Conservation (phyloP, 140 eudicot genomes). For the Oenanthe javanica region DNA sequence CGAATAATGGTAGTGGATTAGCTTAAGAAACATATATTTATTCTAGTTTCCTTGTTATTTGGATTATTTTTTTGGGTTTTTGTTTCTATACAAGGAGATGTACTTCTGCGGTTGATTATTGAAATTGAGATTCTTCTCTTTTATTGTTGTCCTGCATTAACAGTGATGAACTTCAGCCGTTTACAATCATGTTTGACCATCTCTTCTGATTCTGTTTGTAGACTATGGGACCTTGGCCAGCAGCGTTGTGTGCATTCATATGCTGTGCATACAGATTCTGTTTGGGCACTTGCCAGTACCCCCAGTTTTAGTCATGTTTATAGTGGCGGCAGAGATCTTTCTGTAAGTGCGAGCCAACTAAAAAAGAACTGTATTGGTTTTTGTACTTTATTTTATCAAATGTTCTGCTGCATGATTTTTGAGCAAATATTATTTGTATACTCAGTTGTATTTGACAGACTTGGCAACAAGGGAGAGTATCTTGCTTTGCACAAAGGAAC, state of each 20-base stretch:
- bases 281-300: slow-evolving; percentile 99
- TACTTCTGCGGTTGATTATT: background rate
- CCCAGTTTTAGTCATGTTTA: slow-evolving; percentile 90
- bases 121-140: background rate
- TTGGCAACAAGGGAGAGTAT: slow-evolving; percentile 89
- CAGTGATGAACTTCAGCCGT: background rate
- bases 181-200: slow-evolving; percentile 6
- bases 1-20: background rate
- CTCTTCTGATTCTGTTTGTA: slow-evolving; percentile 14
- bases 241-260: slow-evolving; percentile 96
- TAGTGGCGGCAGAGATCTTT: slow-evolving; percentile 96
- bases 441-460: slow-evolving; percentile 90
- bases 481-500: slow-evolving; percentile 74
- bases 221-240: slow-evolving; percentile 99
- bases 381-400: background rate
- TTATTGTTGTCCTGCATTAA: background rate
- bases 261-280: slow-evolving; percentile 98
- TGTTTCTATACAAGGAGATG: background rate
- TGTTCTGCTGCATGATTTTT: background rate
- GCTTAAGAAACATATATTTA: background rate
- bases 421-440: slow-evolving; percentile 13
- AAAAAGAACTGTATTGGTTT: background rate
- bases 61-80: background rate
- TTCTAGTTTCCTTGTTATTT: background rate
- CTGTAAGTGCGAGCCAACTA: slow-evolving; percentile 44